These are phyloP conservation scores for Cercospora sp. DNA, from an alignment of 2,329 filamentous ascomycete species.

Conservation along the genomic window DNA sequence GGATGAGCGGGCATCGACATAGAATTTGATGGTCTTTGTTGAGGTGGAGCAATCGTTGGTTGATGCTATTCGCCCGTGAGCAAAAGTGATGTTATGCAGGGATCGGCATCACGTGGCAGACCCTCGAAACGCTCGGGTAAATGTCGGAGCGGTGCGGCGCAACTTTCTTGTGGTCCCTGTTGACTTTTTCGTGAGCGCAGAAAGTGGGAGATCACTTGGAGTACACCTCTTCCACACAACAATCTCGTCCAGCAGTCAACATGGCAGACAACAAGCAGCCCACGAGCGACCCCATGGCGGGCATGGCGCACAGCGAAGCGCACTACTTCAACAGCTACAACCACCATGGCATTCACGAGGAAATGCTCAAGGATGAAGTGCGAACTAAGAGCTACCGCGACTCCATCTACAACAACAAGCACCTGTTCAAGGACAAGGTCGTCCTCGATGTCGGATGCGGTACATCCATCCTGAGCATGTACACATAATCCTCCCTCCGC, in stretches of 20 bases:
- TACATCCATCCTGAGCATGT: slow-evolving; percentile 98
- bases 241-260: slow-evolving; percentile 8
- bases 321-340: slow-evolving; percentile 99
- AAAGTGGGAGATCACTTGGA: neutral
- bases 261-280: slow-evolving; percentile 20
- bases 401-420: slow-evolving; percentile 94
- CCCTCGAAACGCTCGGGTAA: neutral
- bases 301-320: slow-evolving; percentile 90
- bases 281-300: slow-evolving; percentile 52
- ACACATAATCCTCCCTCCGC: slow-evolving; percentile 43
- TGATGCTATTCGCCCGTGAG: neutral
- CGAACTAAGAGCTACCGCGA: slow-evolving; percentile 96
- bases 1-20: neutral
- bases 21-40: neutral
- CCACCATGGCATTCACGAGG: slow-evolving; percentile 97
- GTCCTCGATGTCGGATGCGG: slow-evolving; percentile 97
- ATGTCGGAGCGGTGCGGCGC: neutral
- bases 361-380: slow-evolving; percentile 93
- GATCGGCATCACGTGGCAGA: neutral
- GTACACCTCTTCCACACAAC: neutral
- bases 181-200: slow-evolving; percentile 4
- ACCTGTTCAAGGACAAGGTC: slow-evolving; percentile 87
- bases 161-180: neutral
- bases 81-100: neutral
- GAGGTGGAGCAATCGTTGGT: neutral